Evolutionary conservation across 805 yeast species (phyloP).

Genomic region (Peterozyma toletana): DNA sequence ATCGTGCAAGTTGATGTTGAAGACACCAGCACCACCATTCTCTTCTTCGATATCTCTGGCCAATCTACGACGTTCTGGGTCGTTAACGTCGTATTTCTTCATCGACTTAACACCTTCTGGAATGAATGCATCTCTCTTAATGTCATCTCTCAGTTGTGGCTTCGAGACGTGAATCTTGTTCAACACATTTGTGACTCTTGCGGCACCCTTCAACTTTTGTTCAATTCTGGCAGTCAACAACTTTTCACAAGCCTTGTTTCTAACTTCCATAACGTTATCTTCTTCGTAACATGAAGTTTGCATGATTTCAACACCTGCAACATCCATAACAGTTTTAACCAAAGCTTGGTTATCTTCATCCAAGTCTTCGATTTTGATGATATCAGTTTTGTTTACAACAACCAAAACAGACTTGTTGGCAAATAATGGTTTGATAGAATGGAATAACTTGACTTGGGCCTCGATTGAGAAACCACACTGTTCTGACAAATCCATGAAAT

Average conservation of each 20-base stretch:
- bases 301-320: slow-evolving; percentile 86
- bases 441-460: slow-evolving; percentile 95
- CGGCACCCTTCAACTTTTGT: slow-evolving; percentile 89
- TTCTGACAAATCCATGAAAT: slow-evolving; percentile 97
- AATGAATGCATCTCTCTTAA: slow-evolving; percentile 69
- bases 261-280: slow-evolving; percentile 90
- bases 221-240: slow-evolving; percentile 92
- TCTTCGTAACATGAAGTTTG: slow-evolving; percentile 90
- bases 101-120: slow-evolving; percentile 65
- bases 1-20: slow-evolving; percentile 87
- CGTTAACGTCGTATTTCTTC: slow-evolving; percentile 67
- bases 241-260: slow-evolving; percentile 97
- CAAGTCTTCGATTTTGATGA: slow-evolving; percentile 78
- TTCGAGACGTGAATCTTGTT: slow-evolving; percentile 93
- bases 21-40: slow-evolving; percentile 99
- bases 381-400: slow-evolving; percentile 92
- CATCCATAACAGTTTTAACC: slow-evolving; percentile 54
- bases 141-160: slow-evolving; percentile 85
- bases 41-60: slow-evolving; percentile 88
- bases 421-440: slow-evolving; percentile 93
- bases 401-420: slow-evolving; percentile 96
- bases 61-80: slow-evolving; percentile 74
- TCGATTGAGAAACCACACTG: slow-evolving; percentile 98
- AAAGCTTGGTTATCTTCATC: slow-evolving; percentile 67
- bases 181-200: slow-evolving; percentile 80